A percentile compares a stretch with the other conserved stretches of the same genome.
phyloP scores from a whole-genome alignment of 352 stramenopile species.

The Pythium brassicae region DNA sequence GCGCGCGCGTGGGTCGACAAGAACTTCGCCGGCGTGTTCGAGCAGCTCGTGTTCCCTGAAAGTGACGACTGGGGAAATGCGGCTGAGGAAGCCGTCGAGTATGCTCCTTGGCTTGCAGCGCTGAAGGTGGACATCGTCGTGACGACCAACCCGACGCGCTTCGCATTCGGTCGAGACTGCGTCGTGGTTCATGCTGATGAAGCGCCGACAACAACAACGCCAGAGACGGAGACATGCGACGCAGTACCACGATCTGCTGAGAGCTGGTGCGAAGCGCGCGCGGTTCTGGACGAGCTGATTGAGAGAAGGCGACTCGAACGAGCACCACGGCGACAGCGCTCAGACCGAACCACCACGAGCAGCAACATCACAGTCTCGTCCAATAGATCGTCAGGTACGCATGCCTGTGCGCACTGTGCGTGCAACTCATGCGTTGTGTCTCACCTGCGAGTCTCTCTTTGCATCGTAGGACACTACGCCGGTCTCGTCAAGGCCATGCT shows the following conservation, averaged over 20 bases:
- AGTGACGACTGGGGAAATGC: no score
- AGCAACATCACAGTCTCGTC: neutral
- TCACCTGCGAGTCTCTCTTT: no score
- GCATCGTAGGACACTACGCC: neutral
- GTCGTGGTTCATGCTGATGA: neutral
- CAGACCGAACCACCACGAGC: no score
- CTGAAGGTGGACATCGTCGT: neutral
- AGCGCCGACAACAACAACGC: neutral
- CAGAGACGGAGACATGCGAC: neutral
- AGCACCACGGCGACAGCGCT: no score
- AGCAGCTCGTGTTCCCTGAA: neutral
- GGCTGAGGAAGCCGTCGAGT: no score
- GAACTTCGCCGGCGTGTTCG: neutral
- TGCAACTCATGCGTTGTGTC: no score
- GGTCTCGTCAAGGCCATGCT: neutral
- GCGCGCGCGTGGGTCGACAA: neutral
- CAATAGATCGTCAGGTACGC: neutral
- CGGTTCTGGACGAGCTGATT: neutral
- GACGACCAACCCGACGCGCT: neutral
- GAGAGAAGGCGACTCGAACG: no score
- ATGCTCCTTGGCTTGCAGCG: no score
- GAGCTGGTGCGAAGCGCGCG: neutral
- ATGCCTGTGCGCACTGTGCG: no score
- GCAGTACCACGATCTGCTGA: neutral
- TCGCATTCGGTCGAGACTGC: neutral